Conservation (phyloP, 768 basidiomycete species). For the Leccinum broughii region DNA sequence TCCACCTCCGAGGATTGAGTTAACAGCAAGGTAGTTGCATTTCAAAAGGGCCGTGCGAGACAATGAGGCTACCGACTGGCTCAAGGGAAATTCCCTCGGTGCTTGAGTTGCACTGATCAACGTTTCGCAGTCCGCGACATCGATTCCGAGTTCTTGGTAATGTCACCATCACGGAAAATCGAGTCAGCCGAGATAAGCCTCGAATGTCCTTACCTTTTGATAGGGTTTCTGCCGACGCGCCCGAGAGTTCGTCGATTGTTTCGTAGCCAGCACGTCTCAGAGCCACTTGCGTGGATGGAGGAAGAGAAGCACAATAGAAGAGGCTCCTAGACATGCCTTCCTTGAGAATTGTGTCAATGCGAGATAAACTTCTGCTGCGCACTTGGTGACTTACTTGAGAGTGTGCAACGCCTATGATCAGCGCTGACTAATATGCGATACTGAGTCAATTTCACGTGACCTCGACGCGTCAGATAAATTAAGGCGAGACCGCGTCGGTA, state of each 20-base stretch:
- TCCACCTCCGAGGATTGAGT: conserved; percentile 64
- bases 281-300: conserved; percentile 45
- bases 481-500: conserved; percentile 4
- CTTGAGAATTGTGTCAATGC: neutral
- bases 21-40: conserved; percentile 47
- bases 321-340: conserved; percentile 41
- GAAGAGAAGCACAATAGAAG: conserved; percentile 45
- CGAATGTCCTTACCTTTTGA: conserved; percentile 45
- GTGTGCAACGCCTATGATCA: conserved; percentile 6
- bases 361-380: neutral
- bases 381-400: neutral
- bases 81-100: conserved; percentile 37
- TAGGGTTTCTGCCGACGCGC: conserved; percentile 45
- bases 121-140: conserved; percentile 45
- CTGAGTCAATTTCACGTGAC: conserved; percentile 28
- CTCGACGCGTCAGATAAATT: conserved; percentile 32
- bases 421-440: neutral
- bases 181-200: neutral
- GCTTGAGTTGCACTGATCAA: conserved; percentile 45
- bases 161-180: neutral
- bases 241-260: conserved; percentile 51
- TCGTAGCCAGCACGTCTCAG: conserved; percentile 58
- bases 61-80: conserved; percentile 58
- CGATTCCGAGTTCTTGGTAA: conserved; percentile 50
- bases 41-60: conserved; percentile 17